A percentile compares a stretch with the other conserved stretches of the same genome.
Evolutionary conservation across 225 moss, liverwort and hornwort genomes (phyloP).

Genomic region (Sphagnum contortum): DNA sequence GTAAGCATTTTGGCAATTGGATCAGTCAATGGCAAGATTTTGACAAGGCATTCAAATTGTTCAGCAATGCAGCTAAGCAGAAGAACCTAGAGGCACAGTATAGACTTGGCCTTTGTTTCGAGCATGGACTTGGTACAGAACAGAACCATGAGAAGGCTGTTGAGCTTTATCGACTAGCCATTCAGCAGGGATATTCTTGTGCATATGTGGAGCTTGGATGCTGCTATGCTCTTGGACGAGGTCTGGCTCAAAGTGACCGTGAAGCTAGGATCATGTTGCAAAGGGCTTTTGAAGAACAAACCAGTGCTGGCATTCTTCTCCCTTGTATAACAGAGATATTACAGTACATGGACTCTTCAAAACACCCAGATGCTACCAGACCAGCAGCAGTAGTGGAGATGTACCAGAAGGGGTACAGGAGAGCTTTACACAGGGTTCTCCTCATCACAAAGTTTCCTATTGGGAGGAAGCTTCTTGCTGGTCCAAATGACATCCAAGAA

Average conservation of each 20-base stretch:
- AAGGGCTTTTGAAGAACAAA: conserved; percentile 19
- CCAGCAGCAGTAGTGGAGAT: conserved; percentile 4
- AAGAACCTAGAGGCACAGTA: conserved; percentile 30
- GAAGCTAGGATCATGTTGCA: conserved; percentile 14
- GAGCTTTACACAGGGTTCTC: conserved; percentile 9
- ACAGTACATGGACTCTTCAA: conserved; percentile 1
- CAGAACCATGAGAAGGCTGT: conserved; percentile 19
- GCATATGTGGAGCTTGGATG: conserved; percentile 27
- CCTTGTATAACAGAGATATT: conserved; percentile 23
- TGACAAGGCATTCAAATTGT: conserved; percentile 32
- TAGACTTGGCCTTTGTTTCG: conserved; percentile 35
- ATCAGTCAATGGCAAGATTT: conserved; percentile 22
- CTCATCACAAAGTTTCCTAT: conserved; percentile 25
- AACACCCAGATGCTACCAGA: too few relatives aligned
- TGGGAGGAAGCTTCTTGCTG: conserved; percentile 24
- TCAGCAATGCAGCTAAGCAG: conserved; percentile 16
- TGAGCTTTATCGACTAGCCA: conserved; percentile 27
- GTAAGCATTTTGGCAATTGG: conserved; percentile 35
- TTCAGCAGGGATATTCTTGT: conserved; percentile 16
- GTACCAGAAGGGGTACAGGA: conserved; percentile 16
- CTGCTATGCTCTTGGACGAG: conserved; percentile 23
- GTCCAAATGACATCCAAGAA: conserved; percentile 3
- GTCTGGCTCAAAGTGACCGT: conserved; percentile 19
- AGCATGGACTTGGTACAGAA: conserved; percentile 29
- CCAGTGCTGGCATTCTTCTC: conserved; percentile 13